Evolutionary conservation across 192 early-diverging fungal genomes (phyloP).

Genomic region (Thamnidium elegans): DNA sequence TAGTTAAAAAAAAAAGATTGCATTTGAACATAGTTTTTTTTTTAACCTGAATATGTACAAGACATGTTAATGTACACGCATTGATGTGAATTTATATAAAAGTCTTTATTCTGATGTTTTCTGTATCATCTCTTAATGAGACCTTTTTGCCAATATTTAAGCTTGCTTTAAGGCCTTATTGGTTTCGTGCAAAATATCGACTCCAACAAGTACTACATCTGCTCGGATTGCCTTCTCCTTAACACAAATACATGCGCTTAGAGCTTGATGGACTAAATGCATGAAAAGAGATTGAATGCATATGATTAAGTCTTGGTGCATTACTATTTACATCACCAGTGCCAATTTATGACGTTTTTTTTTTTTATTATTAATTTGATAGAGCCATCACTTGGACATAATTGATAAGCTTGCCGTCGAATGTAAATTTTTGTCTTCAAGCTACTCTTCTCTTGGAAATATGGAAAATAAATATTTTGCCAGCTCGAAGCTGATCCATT

Average conservation of each 20-base stretch:
- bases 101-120: not conserved
- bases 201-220: not conserved
- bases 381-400: too few relatives aligned
- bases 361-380: too few relatives aligned
- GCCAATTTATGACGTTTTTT: too few relatives aligned
- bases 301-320: too few relatives aligned
- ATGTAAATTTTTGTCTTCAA: too few relatives aligned
- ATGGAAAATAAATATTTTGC: too few relatives aligned
- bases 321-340: too few relatives aligned
- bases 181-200: not conserved
- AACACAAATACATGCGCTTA: slow-evolving; percentile 8
- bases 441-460: too few relatives aligned
- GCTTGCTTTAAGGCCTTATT: not conserved
- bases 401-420: too few relatives aligned
- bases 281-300: too few relatives aligned
- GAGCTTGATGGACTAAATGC: too few relatives aligned
- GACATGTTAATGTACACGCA: not conserved
- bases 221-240: slow-evolving; percentile 11
- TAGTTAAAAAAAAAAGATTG: slow-evolving; percentile 1
- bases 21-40: slow-evolving; percentile 4
- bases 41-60: not conserved
- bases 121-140: slow-evolving; percentile 1
- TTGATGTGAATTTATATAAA: not conserved
- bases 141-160: not conserved
- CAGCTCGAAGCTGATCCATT: too few relatives aligned